Percentiles rank a stretch among this genome's conserved stretches.
Evolutionary conservation across 2,329 filamentous ascomycete species (phyloP).

Genomic region (Dactylonectria estremocensis): DNA sequence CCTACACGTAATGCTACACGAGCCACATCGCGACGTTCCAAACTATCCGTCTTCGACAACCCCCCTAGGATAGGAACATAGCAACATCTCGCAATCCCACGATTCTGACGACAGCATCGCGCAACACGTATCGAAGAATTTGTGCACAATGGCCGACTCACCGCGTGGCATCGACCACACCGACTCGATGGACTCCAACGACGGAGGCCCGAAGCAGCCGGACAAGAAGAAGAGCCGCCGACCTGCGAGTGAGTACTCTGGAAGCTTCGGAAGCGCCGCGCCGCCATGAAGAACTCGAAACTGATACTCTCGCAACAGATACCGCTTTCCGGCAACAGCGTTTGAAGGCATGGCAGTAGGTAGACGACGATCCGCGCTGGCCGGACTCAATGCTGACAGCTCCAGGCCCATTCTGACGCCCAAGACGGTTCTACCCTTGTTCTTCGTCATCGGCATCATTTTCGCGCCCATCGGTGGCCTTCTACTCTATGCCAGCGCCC

Average conservation of each 20-base stretch:
- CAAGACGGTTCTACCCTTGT: constrained; percentile 91
- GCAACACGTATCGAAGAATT: constrained; percentile 39
- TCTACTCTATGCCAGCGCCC: constrained; percentile 86
- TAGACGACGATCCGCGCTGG: constrained; percentile 25
- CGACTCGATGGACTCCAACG: constrained; percentile 70
- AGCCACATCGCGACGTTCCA: constrained; percentile 40
- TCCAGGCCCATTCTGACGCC: constrained; percentile 91
- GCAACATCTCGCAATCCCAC: constrained; percentile 30
- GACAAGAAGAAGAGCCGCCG: constrained; percentile 92
- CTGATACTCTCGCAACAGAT: constrained; percentile 69
- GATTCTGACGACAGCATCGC: constrained; percentile 37
- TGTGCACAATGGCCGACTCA: constrained; percentile 63
- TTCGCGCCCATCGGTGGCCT: constrained; percentile 94
- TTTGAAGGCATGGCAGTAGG: constrained; percentile 98
- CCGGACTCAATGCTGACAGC: constrained; percentile 55
- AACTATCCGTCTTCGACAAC: constrained; percentile 30
- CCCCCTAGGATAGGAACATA: constrained; percentile 37
- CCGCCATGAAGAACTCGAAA: constrained; percentile 1
- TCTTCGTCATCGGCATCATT: constrained; percentile 91
- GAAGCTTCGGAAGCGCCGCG: constrained; percentile 28
- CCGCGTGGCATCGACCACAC: constrained; percentile 61
- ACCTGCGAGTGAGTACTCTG: constrained; percentile 80
- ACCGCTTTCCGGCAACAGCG: constrained; percentile 97
- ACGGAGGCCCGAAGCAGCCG: constrained; percentile 66
- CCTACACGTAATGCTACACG: constrained; percentile 44